phyloP scores from a whole-genome alignment of 192 early-diverging fungal species.

The Diversispora eburnea region DNA sequence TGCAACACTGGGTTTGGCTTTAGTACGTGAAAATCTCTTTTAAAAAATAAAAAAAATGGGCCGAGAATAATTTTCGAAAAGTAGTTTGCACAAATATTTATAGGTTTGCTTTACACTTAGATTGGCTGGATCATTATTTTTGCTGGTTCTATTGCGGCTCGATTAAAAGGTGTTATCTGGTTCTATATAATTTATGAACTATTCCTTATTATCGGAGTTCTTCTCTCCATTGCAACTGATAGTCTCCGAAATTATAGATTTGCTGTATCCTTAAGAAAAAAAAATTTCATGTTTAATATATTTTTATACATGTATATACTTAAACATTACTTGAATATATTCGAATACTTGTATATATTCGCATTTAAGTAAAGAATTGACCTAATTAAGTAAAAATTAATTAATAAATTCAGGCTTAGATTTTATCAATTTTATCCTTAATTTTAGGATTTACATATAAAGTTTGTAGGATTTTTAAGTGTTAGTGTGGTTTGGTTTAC shows the following conservation, averaged over 20 bases:
- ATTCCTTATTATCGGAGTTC: conserved; percentile 34
- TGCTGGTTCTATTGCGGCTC: conserved; percentile 32
- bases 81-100: neutral
- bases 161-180: conserved; percentile 30
- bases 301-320: neutral
- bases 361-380: too few species aligned
- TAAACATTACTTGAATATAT: neutral
- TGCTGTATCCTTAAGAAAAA: conserved; percentile 28
- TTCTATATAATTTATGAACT: conserved; percentile 45
- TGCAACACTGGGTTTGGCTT: conserved; percentile 14
- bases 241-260: conserved; percentile 36
- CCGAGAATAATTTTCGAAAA: neutral
- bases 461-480: conserved; percentile 37
- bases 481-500: conserved; percentile 23
- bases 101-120: conserved; percentile 29
- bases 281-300: neutral
- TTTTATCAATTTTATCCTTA: neutral
- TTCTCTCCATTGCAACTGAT: conserved; percentile 33
- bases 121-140: conserved; percentile 48
- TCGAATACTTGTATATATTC: neutral
- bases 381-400: too few species aligned
- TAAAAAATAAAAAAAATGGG: neutral
- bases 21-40: neutral
- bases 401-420: neutral
- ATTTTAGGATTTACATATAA: conserved; percentile 9